These are phyloP conservation scores for Fusarium sp. DNA, from an alignment of 2,329 filamentous ascomycete species.

Conservation along the genomic window DNA sequence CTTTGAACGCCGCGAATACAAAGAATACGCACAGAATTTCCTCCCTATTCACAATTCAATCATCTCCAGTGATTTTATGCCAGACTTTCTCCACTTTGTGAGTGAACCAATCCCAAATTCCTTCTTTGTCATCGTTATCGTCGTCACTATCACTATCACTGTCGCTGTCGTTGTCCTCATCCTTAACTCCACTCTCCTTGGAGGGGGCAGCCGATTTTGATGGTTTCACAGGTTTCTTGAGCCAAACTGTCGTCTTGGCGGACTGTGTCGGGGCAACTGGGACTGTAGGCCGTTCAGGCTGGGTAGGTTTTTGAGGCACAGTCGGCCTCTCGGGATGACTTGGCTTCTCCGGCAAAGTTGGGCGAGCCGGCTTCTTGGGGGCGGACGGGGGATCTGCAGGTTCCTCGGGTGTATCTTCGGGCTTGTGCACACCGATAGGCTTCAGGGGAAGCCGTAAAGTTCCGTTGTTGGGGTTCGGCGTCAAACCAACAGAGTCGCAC, in stretches of 20 bases:
- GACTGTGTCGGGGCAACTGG: slow-evolving; percentile 26
- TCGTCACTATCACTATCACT: slow-evolving; percentile 24
- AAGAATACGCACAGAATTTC: not conserved
- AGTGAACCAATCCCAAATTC: slow-evolving; percentile 65
- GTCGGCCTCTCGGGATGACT: slow-evolving; percentile 27
- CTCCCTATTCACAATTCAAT: slow-evolving; percentile 5
- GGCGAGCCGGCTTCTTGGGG: slow-evolving; percentile 35
- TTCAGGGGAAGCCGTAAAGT: slow-evolving; percentile 80
- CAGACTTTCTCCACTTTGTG: slow-evolving; percentile 60
- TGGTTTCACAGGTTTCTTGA: slow-evolving; percentile 31
- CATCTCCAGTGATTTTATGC: slow-evolving; percentile 56
- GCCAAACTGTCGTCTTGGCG: slow-evolving; percentile 35
- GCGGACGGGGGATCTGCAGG: slow-evolving; percentile 62
- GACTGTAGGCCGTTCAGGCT: slow-evolving; percentile 24
- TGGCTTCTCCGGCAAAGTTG: slow-evolving; percentile 37
- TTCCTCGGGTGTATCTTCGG: slow-evolving; percentile 60
- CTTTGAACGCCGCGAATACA: slow-evolving; percentile 27
- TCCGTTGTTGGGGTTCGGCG: slow-evolving; percentile 85
- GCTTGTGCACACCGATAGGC: slow-evolving; percentile 70
- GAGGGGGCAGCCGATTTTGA: slow-evolving; percentile 28
- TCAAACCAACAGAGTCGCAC: slow-evolving; percentile 84
- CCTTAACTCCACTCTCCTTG: slow-evolving; percentile 23
- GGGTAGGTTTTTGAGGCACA: slow-evolving; percentile 27
- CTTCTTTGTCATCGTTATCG: slow-evolving; percentile 48
- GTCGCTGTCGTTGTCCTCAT: slow-evolving; percentile 24